These are phyloP conservation scores for Theobroma grandiflorum DNA, from an alignment of 441 rosid genomes.

Conservation along the genomic window DNA sequence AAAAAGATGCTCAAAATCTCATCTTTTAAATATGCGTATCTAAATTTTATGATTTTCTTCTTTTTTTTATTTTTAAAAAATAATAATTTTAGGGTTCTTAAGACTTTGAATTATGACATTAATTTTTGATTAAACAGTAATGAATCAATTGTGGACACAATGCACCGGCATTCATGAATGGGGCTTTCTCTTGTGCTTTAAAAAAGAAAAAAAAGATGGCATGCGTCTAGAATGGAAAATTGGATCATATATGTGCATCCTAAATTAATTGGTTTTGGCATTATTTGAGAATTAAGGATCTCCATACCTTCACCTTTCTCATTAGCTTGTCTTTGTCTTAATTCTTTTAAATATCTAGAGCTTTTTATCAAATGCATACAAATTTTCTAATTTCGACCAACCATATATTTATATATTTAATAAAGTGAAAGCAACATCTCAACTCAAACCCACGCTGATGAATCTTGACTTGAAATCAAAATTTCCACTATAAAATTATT, in stretches of 20 bases:
- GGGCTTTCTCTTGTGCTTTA: neutral
- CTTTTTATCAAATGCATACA: neutral
- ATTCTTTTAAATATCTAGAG: neutral
- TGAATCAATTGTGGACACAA: neutral
- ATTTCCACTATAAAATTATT: neutral
- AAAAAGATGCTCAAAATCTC: slow-evolving; percentile 16
- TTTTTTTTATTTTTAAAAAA: neutral
- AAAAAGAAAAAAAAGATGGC: neutral
- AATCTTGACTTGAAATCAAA: neutral
- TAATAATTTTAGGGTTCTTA: neutral
- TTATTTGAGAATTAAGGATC: neutral
- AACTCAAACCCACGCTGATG: neutral
- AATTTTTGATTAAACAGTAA: neutral
- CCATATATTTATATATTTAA: no score
- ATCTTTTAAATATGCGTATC: slow-evolving; percentile 16
- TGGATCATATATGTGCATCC: neutral
- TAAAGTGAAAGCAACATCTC: slow-evolving; percentile 15
- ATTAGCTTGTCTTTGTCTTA: neutral
- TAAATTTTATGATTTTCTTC: neutral
- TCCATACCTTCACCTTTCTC: neutral
- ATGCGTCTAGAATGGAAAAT: neutral
- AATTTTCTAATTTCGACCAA: neutral
- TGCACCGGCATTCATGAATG: slow-evolving; percentile 17
- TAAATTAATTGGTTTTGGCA: neutral
- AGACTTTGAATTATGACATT: neutral